Evolutionary conservation across 306 rosid species (phyloP).

Genomic region (Pyrus bretschneideri): DNA sequence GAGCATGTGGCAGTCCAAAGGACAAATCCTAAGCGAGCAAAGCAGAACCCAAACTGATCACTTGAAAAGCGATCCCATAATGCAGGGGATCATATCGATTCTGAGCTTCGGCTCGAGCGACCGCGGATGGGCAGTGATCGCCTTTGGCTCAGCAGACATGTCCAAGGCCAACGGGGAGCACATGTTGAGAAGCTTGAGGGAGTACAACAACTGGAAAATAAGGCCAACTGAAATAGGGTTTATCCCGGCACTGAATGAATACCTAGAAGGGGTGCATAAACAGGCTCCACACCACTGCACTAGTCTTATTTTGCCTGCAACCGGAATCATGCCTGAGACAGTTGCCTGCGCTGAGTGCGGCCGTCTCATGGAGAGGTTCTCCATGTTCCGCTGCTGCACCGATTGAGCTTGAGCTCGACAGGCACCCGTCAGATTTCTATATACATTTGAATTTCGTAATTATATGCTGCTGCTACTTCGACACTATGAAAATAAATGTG

Average conservation of each 20-base stretch:
- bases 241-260: conserved; percentile 11
- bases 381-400: conserved; percentile 36
- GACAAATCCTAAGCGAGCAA: not conserved
- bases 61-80: conserved; percentile 10
- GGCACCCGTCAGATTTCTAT: not conserved
- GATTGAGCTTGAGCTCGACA: conserved; percentile 2
- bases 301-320: conserved; percentile 23
- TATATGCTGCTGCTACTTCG: not conserved
- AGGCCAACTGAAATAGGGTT: conserved; percentile 2
- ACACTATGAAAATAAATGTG: not conserved
- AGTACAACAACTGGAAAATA: not conserved
- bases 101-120: conserved; percentile 29
- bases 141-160: not conserved
- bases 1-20: conserved; percentile 22
- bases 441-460: not conserved
- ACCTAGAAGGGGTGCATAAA: not conserved
- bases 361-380: conserved; percentile 24
- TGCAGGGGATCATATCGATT: conserved; percentile 26
- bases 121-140: conserved; percentile 19
- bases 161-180: conserved; percentile 12
- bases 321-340: conserved; percentile 21
- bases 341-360: conserved; percentile 31
- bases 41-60: not conserved
- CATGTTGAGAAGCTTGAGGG: conserved; percentile 6
- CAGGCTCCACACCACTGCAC: conserved; percentile 25